A percentile compares a stretch with the other conserved stretches of the same genome.
phyloP scores from a whole-genome alignment of 2,329 filamentous ascomycete species.

The Fusarium sp. region DNA sequence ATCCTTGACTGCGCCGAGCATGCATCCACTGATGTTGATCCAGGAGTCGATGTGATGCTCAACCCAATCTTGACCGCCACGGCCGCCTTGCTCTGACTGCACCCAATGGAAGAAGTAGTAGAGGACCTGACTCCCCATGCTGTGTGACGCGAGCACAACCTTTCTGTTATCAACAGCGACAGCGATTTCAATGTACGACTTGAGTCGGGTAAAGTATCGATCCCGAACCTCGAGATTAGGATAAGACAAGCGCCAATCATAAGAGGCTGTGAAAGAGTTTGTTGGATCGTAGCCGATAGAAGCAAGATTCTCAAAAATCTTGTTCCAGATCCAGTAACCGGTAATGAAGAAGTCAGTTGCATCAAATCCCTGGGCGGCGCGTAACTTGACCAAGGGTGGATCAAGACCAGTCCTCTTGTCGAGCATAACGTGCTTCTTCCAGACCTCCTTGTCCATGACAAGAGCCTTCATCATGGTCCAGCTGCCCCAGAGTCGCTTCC shows the following conservation, averaged over 20 bases:
- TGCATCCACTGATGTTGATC: slow-evolving; percentile 98
- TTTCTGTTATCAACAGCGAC: slow-evolving; percentile 81
- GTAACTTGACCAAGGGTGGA: slow-evolving; percentile 88
- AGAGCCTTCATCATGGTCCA: slow-evolving; percentile 99
- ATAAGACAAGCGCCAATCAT: slow-evolving; percentile 96
- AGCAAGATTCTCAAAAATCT: slow-evolving; percentile 96
- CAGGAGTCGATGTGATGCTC: slow-evolving; percentile 90
- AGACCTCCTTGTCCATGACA: slow-evolving; percentile 90
- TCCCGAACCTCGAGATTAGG: slow-evolving; percentile 89
- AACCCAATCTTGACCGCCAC: slow-evolving; percentile 88
- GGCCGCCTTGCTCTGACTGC: slow-evolving; percentile 80
- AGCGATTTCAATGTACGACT: slow-evolving; percentile 89
- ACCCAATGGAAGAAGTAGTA: slow-evolving; percentile 89
- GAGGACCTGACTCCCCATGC: slow-evolving; percentile 96
- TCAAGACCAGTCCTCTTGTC: slow-evolving; percentile 93
- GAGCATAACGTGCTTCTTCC: slow-evolving; percentile 98
- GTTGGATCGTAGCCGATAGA: slow-evolving; percentile 95
- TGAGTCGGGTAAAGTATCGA: slow-evolving; percentile 92
- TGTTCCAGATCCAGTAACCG: slow-evolving; percentile 99
- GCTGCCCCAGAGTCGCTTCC: slow-evolving; percentile 94
- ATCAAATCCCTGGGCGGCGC: slow-evolving; percentile 96
- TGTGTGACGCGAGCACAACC: slow-evolving; percentile 88
- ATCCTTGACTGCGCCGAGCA: slow-evolving; percentile 94
- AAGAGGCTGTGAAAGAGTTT: slow-evolving; percentile 75
- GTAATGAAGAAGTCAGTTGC: slow-evolving; percentile 95